Evolutionary conservation across 192 early-diverging fungal species (phyloP).

Genomic region (Coemansia sp.): DNA sequence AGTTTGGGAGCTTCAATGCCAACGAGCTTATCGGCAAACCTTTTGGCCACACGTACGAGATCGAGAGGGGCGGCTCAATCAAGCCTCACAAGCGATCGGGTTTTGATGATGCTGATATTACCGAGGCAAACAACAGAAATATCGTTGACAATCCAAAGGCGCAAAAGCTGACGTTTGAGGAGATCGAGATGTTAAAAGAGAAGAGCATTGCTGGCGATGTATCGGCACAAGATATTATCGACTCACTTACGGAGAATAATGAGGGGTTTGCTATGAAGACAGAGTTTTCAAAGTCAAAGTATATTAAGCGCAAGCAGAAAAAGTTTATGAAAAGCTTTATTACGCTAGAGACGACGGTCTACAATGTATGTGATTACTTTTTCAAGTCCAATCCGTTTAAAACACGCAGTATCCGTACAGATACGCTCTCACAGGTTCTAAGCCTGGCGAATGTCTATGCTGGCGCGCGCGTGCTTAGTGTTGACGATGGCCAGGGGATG

Average conservation of each 20-base stretch:
- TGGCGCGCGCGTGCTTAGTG: conserved; percentile 66
- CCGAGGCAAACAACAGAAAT: conserved; percentile 77
- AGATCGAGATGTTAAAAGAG: conserved; percentile 81
- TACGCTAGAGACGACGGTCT: conserved; percentile 71
- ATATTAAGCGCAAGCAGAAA: conserved; percentile 80
- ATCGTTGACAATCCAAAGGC: conserved; percentile 70
- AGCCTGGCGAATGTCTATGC: conserved; percentile 79
- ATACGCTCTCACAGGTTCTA: conserved; percentile 90
- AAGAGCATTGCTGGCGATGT: conserved; percentile 70
- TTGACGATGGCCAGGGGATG: conserved; percentile 91
- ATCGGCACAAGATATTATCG: conserved; percentile 71
- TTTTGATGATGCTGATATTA: conserved; percentile 63
- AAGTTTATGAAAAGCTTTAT: conserved; percentile 87
- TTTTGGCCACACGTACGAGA: conserved; percentile 83
- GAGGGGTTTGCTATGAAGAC: conserved; percentile 89
- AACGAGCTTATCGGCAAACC: conserved; percentile 78
- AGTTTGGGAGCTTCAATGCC: conserved; percentile 84
- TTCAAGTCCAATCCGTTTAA: conserved; percentile 76
- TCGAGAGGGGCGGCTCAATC: conserved; percentile 60
- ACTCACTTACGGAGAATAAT: conserved; percentile 77
- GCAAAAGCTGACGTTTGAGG: conserved; percentile 76
- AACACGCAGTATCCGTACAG: conserved; percentile 71
- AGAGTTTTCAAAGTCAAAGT: conserved; percentile 93
- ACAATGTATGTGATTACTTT: conserved; percentile 76
- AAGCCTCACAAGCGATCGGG: conserved; percentile 29